These are phyloP conservation scores for Xylaria sp. DNA, from an alignment of 2,329 filamentous ascomycete species.

Conservation along the genomic window DNA sequence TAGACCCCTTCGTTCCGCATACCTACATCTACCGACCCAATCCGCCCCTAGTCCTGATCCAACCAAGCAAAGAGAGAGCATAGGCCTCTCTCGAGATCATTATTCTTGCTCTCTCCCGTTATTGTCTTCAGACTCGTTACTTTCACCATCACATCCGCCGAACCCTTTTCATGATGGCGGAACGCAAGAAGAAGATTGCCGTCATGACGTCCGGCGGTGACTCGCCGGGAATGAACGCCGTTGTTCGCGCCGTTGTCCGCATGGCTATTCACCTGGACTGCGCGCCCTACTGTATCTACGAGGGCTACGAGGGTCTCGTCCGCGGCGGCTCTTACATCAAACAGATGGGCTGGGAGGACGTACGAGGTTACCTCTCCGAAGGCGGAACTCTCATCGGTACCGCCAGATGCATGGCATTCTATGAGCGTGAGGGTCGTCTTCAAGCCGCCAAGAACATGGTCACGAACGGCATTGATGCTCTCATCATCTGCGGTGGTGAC, in stretches of 20 bases:
- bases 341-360: slow-evolving; percentile 86
- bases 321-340: slow-evolving; percentile 82
- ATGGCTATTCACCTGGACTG: slow-evolving; percentile 82
- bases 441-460: slow-evolving; percentile 92
- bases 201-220: slow-evolving; percentile 95
- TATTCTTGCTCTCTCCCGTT: no score
- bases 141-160: not conserved
- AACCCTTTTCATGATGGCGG: slow-evolving; percentile 35
- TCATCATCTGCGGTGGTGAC: slow-evolving; percentile 96
- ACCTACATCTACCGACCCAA: no score
- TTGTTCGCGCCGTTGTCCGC: slow-evolving; percentile 83
- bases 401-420: slow-evolving; percentile 87
- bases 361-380: slow-evolving; percentile 88
- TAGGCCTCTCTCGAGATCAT: not conserved
- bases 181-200: slow-evolving; percentile 64
- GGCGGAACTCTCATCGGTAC: slow-evolving; percentile 96
- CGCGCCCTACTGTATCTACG: slow-evolving; percentile 76
- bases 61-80: not conserved
- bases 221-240: slow-evolving; percentile 90
- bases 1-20: no score
- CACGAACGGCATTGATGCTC: slow-evolving; percentile 83
- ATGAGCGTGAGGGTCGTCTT: slow-evolving; percentile 77
- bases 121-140: no score
- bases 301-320: slow-evolving; percentile 94
- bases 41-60: not conserved